Base-by-base conservation (phyloP, 2,329 filamentous ascomycete species). In the Diaporthe sp. region DNA sequence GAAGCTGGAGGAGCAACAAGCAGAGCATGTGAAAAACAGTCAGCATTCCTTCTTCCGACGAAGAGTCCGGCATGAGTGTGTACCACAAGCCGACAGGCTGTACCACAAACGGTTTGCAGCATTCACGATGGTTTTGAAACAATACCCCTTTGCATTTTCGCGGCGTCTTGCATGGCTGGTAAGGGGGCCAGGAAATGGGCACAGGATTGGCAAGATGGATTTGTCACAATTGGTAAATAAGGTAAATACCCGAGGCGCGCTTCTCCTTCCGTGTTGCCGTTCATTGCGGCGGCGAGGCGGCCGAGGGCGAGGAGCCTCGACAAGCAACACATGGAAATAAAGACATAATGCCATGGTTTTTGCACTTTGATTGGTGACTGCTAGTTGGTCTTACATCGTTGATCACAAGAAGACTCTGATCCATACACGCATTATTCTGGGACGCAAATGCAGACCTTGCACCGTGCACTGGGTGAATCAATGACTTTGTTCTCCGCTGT, bases 61-160 rank as follows among this genome's bases (percentile, higher is more conserved):
- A 25, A 19, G 28, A 31, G 3, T 37, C 37, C 49, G 46, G 51
- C 49, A 55, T 73, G n/a, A 42, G 46, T 69, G 65, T 65, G 59
- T 65, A 57, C 39, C 34, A 42, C 58, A 34, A 31, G 61, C 58
- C 46, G 49, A 19, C 10, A n/a, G 44, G 71, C 58, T 57, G 46
- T 73, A 65, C 61, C 37, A 73, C 19, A 37, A 55, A 55, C 42
- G 25, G n/a, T 62, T 65, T 59, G 46, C 62, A 42, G 59, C 44
- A 39, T 71, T 55, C 22, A 70, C 53, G 55, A 58, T 72, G 31
- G 31, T 55, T 39, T 67, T 39, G 28, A 57, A 49, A 51, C 59
- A 72, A 76, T 76, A 65, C 58, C 67, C 25, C 49, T 53, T 62
- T 76, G 75, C 75, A 76, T 76, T 74, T 76, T 34, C 62, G 59